Evolutionary conservation across 2,329 filamentous ascomycete species (phyloP).

Genomic region (Fusarium paranaense): DNA sequence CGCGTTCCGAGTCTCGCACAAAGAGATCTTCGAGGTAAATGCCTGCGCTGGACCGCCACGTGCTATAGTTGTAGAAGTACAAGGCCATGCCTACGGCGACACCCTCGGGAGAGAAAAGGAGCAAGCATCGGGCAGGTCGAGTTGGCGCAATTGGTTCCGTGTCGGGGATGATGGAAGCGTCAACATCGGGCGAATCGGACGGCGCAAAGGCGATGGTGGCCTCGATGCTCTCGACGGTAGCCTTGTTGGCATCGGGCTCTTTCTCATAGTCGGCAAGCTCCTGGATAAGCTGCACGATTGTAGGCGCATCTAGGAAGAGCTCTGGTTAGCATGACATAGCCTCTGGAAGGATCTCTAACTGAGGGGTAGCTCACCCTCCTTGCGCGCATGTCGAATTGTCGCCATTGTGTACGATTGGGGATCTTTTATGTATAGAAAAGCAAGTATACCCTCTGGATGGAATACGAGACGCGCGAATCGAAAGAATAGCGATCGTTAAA

Average conservation of each 20-base stretch:
- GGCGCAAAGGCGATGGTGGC: constrained; percentile 83
- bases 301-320: constrained; percentile 73
- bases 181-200: constrained; percentile 58
- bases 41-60: constrained; percentile 87
- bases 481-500: background rate
- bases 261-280: constrained; percentile 92
- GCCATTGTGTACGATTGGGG: constrained; percentile 32
- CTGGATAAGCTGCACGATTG: constrained; percentile 84
- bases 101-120: constrained; percentile 67
- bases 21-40: constrained; percentile 97
- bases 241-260: constrained; percentile 77
- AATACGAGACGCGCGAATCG: background rate
- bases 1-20: constrained; percentile 76
- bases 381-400: constrained; percentile 42
- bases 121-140: constrained; percentile 80
- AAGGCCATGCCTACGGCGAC: constrained; percentile 80
- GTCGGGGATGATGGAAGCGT: constrained; percentile 50
- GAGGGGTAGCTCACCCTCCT: constrained; percentile 35
- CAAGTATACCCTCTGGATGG: constrained; percentile 6
- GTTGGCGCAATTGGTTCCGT: constrained; percentile 66
- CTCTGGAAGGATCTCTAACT: background rate
- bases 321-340: constrained; percentile 16
- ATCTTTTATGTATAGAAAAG: background rate
- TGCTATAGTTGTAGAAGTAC: constrained; percentile 96
- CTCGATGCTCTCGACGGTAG: constrained; percentile 79